Percentiles rank a stretch among this genome's conserved stretches.
phyloP scores from a whole-genome alignment of 371 early-diverging fungal genomes.

The Coemansia sp. region DNA sequence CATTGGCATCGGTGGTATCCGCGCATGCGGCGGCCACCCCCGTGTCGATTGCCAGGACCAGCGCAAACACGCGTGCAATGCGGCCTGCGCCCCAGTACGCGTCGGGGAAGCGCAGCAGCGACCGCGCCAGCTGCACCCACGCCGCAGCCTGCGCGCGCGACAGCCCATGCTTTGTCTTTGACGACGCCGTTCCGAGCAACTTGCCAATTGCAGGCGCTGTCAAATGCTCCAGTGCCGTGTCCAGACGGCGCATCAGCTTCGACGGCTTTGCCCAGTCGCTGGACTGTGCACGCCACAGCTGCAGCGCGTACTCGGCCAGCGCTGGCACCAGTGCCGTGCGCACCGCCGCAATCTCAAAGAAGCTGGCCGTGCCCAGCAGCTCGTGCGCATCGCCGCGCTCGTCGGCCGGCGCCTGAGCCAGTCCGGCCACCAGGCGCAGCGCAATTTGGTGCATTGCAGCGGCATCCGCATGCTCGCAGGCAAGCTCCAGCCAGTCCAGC shows the following conservation, averaged over 20 bases:
- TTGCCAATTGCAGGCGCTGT: not conserved
- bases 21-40: slow-evolving; percentile 11
- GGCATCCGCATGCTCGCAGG: slow-evolving; percentile 31
- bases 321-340: slow-evolving; percentile 26
- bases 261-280: not conserved
- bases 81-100: slow-evolving; percentile 31
- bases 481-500: slow-evolving; percentile 48
- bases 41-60: slow-evolving; percentile 21
- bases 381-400: slow-evolving; percentile 4
- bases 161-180: not conserved
- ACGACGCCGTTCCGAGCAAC: not conserved
- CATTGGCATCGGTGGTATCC: not conserved
- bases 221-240: not conserved
- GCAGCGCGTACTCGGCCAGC: slow-evolving; percentile 5
- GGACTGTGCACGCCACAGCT: slow-evolving; percentile 10
- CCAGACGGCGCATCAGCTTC: not conserved
- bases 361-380: slow-evolving; percentile 26
- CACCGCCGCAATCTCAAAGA: slow-evolving; percentile 27
- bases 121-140: slow-evolving; percentile 25
- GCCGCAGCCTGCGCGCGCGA: not conserved
- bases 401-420: slow-evolving; percentile 2
- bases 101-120: slow-evolving; percentile 24
- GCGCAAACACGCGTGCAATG: slow-evolving; percentile 15
- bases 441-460: slow-evolving; percentile 10
- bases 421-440: slow-evolving; percentile 16